phyloP scores from a whole-genome alignment of 495 filamentous ascomycete genomes.

The Tuber aestivum region DNA sequence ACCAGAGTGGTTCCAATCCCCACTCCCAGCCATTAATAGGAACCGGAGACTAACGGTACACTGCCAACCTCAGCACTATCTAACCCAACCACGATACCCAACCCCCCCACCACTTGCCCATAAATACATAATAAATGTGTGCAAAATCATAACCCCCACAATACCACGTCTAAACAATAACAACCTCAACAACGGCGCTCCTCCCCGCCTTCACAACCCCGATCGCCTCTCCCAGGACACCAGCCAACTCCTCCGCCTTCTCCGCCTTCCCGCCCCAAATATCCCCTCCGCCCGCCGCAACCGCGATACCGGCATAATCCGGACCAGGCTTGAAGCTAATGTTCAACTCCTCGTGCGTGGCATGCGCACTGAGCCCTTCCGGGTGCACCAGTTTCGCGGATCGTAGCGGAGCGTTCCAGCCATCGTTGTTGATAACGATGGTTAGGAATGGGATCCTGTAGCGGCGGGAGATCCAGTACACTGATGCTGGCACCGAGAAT shows the following conservation, averaged over 20 bases:
- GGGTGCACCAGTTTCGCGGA: conserved; percentile 78
- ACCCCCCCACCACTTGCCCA: not conserved
- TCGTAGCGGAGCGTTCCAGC: conserved; percentile 78
- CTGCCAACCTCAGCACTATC: not conserved
- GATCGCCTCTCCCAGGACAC: conserved; percentile 60
- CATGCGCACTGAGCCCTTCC: conserved; percentile 68
- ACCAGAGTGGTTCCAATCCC: not conserved
- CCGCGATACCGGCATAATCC: conserved; percentile 85
- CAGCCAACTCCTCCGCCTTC: conserved; percentile 56
- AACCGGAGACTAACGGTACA: not conserved
- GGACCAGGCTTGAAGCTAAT: conserved; percentile 81
- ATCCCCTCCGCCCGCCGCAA: conserved; percentile 76
- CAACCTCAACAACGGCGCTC: conserved; percentile 59
- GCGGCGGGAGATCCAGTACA: conserved; percentile 85
- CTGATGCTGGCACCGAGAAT: conserved; percentile 79
- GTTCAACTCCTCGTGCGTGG: conserved; percentile 78
- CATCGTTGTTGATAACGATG: conserved; percentile 90
- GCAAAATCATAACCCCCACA: not conserved
- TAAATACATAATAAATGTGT: not conserved
- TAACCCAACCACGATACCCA: not conserved
- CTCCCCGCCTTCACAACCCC: conserved; percentile 61
- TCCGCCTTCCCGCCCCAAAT: conserved; percentile 59
- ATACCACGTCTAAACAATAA: conserved; percentile 22
- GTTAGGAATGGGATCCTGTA: conserved; percentile 86
- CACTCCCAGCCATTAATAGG: not conserved